Base-by-base conservation (phyloP, 148 eudicot genomes). In the Polygonum aviculare region DNA sequence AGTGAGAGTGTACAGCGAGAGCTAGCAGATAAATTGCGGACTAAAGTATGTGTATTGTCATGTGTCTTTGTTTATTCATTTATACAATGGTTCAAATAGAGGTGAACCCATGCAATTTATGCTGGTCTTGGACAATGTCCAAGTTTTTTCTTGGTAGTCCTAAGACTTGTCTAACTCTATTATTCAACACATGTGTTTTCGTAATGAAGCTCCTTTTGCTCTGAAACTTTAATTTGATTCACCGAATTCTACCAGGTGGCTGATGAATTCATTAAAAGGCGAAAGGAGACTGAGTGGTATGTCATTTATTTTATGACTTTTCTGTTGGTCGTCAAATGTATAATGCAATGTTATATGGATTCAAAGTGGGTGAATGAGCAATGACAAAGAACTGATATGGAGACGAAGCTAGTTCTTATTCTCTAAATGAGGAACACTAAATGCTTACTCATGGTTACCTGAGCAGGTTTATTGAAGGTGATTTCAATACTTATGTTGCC, bases 231-330 rank as follows among this genome's bases (percentile, higher is more conserved):
- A 26, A 75, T 75, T 71, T 62, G 54, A 74, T 21, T 18, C 72
- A 65, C 40, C 50, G 12, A 62, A 76, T 76, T 49, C 51, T 85
- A 63, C 74, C 85, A 94, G 98, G 98, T 92, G 44, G 97, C 94
- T 15, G 94, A 95, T 82, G 99, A 95, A 81, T 89, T 95, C 80
- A 78, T 91, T 75, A 92, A 69, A 80, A 92, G 99, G 79, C 89
- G 93, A 72, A 59, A 91, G 83, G 99, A 95, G 89, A 90, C 99
- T 18, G 99, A 95, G 80, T 95, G 99, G 99, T 94, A 54, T 84
- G 93, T 72, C 55, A 49, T 57, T 50, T 50, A 49, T 69, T 50
- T 50, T 40, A n/a, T 14, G 38, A 15, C 14, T 35, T 21, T 36
- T 67, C 44, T 15, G 19, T 11, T 67, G 7, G 19, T 36, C 36